Base-by-base conservation (phyloP, 148 eudicot species). In the Chenopodium berlandieri region DNA sequence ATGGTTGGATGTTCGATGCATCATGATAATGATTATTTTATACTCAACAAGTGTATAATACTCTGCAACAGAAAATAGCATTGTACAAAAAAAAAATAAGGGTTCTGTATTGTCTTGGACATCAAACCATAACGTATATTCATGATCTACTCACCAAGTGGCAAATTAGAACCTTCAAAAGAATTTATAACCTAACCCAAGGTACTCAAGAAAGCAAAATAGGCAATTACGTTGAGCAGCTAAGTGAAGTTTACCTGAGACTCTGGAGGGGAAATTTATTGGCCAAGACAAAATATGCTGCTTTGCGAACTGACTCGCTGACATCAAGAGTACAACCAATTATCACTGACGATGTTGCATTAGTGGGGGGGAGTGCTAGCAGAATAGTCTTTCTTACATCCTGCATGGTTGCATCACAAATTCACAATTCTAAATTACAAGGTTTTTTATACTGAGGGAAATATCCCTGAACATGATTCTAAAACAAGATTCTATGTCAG, bases 201-300 rank as follows among this genome's bases (percentile, higher is more conserved):
- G 17, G 50, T 22, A 30, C 62, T 44, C 14, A 30, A 32, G 20
- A 8, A 56, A 63, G 81, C 50, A 63, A 47, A 13, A 63, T 48
- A 31, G 3, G 13, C 30, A n/a, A 20, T 22, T 37, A 4, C 14
- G 22, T 62, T 46, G 23, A 14, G 8, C 19, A 54, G 30, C 30
- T 4, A 68, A 17, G 63, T 54, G 58, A 44, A 76, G 44, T 68
- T 56, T 80, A 94, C 99, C 99, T 96, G 75, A 96, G 97, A 87
- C 91, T 94, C 83, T 96, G 99, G 80, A 96, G 91, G 60, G 99
- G 99, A 78, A 92, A 96, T 86, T 94, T 96, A 86, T 87, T 87
- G 56, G 98, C 97, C 80, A 96, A 86, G 50, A 96, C 99, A 88
- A 84, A 85, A 84, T 90, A 96, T 30, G 99, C 93, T 83, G 95